phyloP scores from a whole-genome alignment of 176 grass and related monocot species.

The Miscanthus lutarioriparius region DNA sequence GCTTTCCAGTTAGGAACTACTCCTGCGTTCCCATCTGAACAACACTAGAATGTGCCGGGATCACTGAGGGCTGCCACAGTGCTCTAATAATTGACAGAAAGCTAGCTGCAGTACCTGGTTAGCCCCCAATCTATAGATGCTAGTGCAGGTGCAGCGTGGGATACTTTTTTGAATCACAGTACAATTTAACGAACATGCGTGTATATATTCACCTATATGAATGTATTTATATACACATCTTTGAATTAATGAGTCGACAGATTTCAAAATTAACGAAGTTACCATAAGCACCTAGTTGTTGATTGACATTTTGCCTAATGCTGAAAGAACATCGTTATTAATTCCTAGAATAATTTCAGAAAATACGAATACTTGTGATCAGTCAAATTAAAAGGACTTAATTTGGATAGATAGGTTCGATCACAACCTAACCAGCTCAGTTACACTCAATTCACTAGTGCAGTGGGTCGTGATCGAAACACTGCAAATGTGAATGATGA shows the following conservation, averaged over 20 bases:
- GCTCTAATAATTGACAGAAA: conserved; percentile 58
- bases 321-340: too few relatives aligned
- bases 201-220: background rate
- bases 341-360: too few relatives aligned
- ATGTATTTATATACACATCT: too few relatives aligned
- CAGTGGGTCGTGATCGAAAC: conserved; percentile 3
- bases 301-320: too few relatives aligned
- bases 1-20: conserved; percentile 43
- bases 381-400: too few relatives aligned
- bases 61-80: conserved; percentile 40
- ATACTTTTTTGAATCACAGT: background rate
- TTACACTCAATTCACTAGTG: background rate
- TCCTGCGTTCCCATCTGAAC: conserved; percentile 46
- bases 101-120: conserved; percentile 31
- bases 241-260: too few relatives aligned
- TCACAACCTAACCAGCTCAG: too few relatives aligned
- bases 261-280: too few relatives aligned
- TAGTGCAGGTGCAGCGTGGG: background rate
- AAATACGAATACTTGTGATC: too few relatives aligned
- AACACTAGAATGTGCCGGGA: conserved; percentile 58
- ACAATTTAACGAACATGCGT: background rate
- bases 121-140: background rate
- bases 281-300: too few relatives aligned
- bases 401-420: too few relatives aligned
- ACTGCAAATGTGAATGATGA: conserved; percentile 5